Conservation (phyloP, 805 yeast species). For the Wickerhamiella shivajii region DNA sequence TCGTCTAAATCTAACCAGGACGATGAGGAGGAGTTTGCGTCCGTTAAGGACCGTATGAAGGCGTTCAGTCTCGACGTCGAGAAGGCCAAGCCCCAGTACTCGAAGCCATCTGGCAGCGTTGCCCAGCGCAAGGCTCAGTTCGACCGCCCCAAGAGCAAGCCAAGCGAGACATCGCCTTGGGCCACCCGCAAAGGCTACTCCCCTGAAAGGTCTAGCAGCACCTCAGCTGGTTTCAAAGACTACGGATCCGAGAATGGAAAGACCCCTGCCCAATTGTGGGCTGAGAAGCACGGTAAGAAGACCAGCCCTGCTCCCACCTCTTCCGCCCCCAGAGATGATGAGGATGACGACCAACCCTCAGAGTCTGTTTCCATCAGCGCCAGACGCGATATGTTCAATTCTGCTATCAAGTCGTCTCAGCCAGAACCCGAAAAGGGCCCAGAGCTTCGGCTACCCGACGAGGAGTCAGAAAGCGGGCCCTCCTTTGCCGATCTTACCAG, state of each 20-base stretch:
- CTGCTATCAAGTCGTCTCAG: no score
- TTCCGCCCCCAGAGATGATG: conserved; percentile 2
- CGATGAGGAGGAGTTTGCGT: conserved; percentile 17
- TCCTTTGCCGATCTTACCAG: conserved; percentile 20
- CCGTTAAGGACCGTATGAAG: conserved; percentile 20
- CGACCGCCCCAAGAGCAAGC: conserved; percentile 11
- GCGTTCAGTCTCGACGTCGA: conserved; percentile 18
- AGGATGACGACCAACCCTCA: conserved; percentile 13
- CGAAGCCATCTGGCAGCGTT: conserved; percentile 22
- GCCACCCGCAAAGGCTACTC: conserved; percentile 4
- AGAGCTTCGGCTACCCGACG: background rate
- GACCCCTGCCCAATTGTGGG: conserved; percentile 94
- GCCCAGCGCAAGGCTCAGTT: conserved; percentile 1
- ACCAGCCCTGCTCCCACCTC: conserved; percentile 12
- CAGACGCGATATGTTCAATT: no score
- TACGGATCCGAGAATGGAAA: conserved; percentile 62
- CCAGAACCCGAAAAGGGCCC: no score
- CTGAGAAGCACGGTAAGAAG: conserved; percentile 62
- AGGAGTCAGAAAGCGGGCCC: conserved; percentile 19
- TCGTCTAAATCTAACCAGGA: background rate
- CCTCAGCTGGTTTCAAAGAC: conserved; percentile 25
- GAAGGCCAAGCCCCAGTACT: conserved; percentile 17
- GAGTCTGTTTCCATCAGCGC: no score
- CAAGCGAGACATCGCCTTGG: conserved; percentile 12
- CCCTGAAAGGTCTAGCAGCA: background rate